Conservation (phyloP, 495 filamentous ascomycete species). For the Penicillium argentinense region DNA sequence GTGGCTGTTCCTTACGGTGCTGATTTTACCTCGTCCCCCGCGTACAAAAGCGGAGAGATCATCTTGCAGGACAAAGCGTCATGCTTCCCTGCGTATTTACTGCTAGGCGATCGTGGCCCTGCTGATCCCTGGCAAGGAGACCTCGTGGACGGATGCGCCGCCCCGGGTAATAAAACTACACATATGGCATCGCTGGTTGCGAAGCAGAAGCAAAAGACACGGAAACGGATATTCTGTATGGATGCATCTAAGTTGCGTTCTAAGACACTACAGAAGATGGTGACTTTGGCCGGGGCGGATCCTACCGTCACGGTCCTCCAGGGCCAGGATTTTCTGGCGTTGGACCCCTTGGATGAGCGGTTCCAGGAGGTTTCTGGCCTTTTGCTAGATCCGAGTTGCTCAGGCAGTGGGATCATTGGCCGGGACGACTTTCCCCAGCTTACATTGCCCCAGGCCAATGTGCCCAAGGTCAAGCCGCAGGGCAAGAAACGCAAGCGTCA, state of each 20-base stretch:
- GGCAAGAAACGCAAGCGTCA: constrained; percentile 47
- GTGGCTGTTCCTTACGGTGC: constrained; percentile 68
- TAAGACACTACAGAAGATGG: constrained; percentile 77
- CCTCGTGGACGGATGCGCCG: constrained; percentile 85
- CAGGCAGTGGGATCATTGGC: constrained; percentile 89
- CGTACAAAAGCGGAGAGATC: constrained; percentile 73
- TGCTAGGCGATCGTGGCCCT: constrained; percentile 50
- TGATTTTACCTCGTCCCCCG: constrained; percentile 66
- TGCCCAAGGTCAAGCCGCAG: constrained; percentile 25
- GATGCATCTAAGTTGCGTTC: constrained; percentile 54
- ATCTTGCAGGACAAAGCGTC: constrained; percentile 97
- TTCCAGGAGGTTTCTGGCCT: constrained; percentile 66
- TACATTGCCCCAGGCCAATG: constrained; percentile 37
- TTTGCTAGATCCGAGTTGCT: constrained; percentile 89
- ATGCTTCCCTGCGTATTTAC: constrained; percentile 86
- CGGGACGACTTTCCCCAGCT: constrained; percentile 71
- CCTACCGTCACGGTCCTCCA: constrained; percentile 61
- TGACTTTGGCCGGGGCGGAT: constrained; percentile 69
- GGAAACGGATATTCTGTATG: constrained; percentile 40
- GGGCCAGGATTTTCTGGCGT: constrained; percentile 75
- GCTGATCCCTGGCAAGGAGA: constrained; percentile 54
- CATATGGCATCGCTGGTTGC: constrained; percentile 76
- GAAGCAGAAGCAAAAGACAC: constrained; percentile 28
- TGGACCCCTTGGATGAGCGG: constrained; percentile 57
- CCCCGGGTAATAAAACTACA: constrained; percentile 96